Evolutionary conservation across 129 eudicot species (phyloP), one percentile per base, ranked within the genome.

Genomic region (Rutidosis leptorrhynchoides): DNA sequence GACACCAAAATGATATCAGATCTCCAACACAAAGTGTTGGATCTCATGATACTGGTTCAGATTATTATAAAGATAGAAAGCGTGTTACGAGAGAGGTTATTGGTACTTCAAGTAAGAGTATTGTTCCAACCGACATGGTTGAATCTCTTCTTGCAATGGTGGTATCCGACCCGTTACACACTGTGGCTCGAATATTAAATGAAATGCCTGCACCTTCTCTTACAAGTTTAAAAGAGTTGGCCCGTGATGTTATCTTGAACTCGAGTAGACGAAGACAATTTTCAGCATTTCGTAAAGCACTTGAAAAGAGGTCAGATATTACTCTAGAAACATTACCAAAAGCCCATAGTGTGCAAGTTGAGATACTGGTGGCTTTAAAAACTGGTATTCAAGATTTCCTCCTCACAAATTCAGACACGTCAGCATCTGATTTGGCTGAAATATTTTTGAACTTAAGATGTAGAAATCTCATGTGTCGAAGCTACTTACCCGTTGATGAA

Each of bases 401-500:
- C 48, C 83, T 75, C 58, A 62, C 72, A 22, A 83, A 60, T 66
- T 58, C 75, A 32, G 85, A 85, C 5, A 56, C 80, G 25, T 67
- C 83, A 11, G 45, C 95, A 19, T 78, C 89, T 58, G 93, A 89
- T 73, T 78, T 94, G 72, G 93, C 95, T 1, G 99, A 94, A 78
- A 84, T 89, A 29, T 94, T 73, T 68, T 58, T 94, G 54, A 82
- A 86, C 67, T 60, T 84, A 55, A 82, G 95, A 78, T 94, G 99
- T 73, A 83, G 85, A 79, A 94, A 93, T 69, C 84, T 84, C 59
- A 73, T 73, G 4, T 94, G 99, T 71, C 72, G 85, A 68, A 84
- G 78, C 78, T 77, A 73, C 58, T 46, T 94, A 48, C 97, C 96
- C 17, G 97, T 89, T 33, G 99, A 93, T 76, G 99, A 94, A 69